A percentile compares a stretch with the other conserved stretches of the same genome.
Evolutionary conservation across 2,329 filamentous ascomycete genomes (phyloP).

Genomic region (Berkeleyomyces rouxiae): DNA sequence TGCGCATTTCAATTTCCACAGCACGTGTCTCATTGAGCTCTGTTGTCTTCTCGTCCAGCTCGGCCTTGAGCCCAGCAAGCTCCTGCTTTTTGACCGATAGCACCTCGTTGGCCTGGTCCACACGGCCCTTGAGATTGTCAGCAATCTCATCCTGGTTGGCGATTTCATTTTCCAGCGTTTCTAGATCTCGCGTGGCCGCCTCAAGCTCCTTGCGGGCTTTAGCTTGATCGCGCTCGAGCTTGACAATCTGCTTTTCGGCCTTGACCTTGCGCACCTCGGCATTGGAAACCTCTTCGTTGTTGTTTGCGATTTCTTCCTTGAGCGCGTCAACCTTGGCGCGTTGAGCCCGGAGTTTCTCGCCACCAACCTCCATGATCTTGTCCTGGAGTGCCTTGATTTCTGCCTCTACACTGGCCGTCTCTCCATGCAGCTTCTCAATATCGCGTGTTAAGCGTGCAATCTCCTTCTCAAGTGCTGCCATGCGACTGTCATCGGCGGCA

Average conservation of each 20-base stretch:
- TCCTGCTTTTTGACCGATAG: constrained; percentile 67
- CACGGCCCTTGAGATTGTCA: constrained; percentile 52
- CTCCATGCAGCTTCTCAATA: constrained; percentile 59
- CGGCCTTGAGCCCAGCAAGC: constrained; percentile 60
- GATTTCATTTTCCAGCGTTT: constrained; percentile 63
- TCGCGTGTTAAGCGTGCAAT: constrained; percentile 61
- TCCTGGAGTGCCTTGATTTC: constrained; percentile 88
- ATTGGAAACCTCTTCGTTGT: constrained; percentile 67
- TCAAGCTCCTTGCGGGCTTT: constrained; percentile 70
- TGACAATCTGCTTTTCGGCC: constrained; percentile 78
- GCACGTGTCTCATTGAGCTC: constrained; percentile 82
- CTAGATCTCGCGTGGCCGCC: constrained; percentile 52
- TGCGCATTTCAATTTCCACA: constrained; percentile 92
- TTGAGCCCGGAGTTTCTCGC: constrained; percentile 78
- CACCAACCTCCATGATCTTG: constrained; percentile 97
- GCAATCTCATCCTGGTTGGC: constrained; percentile 60
- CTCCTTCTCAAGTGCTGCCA: constrained; percentile 58
- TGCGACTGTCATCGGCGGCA: constrained; percentile 53
- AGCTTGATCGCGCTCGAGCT: constrained; percentile 67
- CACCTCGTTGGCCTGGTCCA: constrained; percentile 67
- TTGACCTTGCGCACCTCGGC: constrained; percentile 82
- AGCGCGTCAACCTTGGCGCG: constrained; percentile 79
- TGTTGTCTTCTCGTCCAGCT: constrained; percentile 69
- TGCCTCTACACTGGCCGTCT: constrained; percentile 78
- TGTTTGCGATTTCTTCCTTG: constrained; percentile 67